Evolutionary conservation across 305 asterid genomes (phyloP).

Genomic region (Fraxinus nigra): DNA sequence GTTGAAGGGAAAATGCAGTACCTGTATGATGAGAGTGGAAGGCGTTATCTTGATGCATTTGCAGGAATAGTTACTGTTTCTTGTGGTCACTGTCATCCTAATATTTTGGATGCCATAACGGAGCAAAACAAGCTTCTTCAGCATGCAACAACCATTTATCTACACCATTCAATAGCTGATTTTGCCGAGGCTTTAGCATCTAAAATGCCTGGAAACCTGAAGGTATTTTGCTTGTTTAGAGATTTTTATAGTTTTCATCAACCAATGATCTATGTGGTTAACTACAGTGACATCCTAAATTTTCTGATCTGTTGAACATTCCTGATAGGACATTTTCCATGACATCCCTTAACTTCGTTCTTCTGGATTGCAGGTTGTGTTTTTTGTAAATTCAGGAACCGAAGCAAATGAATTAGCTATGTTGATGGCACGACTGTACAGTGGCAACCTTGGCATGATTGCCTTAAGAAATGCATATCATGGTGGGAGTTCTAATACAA

Average conservation of each 20-base stretch:
- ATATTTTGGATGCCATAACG: conserved; percentile 55
- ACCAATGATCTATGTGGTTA: background rate
- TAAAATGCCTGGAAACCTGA: conserved; percentile 91
- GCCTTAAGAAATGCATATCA: conserved; percentile 94
- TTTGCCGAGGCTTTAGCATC: conserved; percentile 86
- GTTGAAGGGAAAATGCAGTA: conserved; percentile 99
- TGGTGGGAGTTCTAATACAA: conserved; percentile 87
- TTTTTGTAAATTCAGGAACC: conserved; percentile 93
- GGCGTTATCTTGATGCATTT: conserved; percentile 95
- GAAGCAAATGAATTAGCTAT: conserved; percentile 96
- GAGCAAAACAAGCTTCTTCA: conserved; percentile 95
- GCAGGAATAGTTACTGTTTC: conserved; percentile 98
- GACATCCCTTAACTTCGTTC: conserved; percentile 2
- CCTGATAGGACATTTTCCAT: background rate
- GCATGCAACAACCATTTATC: conserved; percentile 87
- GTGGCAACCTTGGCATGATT: conserved; percentile 76
- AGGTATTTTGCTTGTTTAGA: conserved; percentile 38
- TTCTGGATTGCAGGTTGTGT: conserved; percentile 66
- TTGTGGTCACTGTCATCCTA: conserved; percentile 96
- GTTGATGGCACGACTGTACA: conserved; percentile 89
- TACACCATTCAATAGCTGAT: conserved; percentile 87
- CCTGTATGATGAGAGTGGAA: conserved; percentile 80
- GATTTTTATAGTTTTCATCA: background rate
- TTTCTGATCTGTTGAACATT: background rate
- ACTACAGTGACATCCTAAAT: background rate